Conservation (phyloP, 1,284 basidiomycete species). For the Veloporphyrellus conicus region DNA sequence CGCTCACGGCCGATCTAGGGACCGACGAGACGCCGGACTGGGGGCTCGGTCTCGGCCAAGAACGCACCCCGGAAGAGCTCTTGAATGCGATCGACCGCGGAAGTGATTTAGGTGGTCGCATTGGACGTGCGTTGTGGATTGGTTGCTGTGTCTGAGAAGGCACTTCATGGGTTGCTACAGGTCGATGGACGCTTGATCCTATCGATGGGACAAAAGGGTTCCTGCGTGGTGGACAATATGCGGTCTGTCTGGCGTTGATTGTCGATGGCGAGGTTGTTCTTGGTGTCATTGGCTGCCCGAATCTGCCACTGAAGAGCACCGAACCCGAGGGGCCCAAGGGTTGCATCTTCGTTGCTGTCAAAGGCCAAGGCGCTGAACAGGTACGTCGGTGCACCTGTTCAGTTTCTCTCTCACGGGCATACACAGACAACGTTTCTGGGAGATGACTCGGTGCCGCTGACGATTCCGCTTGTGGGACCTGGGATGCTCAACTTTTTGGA, state of each 20-base stretch:
- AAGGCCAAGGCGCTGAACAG: slow-evolving; percentile 79
- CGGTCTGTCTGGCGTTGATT: slow-evolving; percentile 91
- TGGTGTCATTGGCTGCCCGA: slow-evolving; percentile 94
- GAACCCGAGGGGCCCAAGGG: slow-evolving; percentile 64
- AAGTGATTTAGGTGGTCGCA: slow-evolving; percentile 69
- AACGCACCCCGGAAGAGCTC: slow-evolving; percentile 55
- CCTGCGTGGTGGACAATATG: slow-evolving; percentile 94
- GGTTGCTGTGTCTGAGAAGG: background rate
- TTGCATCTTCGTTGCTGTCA: slow-evolving; percentile 79
- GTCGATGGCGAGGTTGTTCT: slow-evolving; percentile 81
- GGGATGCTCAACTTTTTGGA: slow-evolving; percentile 76
- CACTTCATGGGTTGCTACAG: slow-evolving; percentile 33
- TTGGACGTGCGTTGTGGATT: slow-evolving; percentile 62
- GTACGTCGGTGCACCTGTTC: slow-evolving; percentile 34
- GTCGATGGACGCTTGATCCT: slow-evolving; percentile 89
- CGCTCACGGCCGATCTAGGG: slow-evolving; percentile 56
- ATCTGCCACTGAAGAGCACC: slow-evolving; percentile 63
- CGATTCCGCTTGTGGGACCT: slow-evolving; percentile 44
- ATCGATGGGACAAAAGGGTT: slow-evolving; percentile 96
- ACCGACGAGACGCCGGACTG: slow-evolving; percentile 52
- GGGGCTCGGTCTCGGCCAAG: slow-evolving; percentile 60
- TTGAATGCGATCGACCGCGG: slow-evolving; percentile 86
- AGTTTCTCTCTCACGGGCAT: background rate
- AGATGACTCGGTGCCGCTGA: slow-evolving; percentile 41
- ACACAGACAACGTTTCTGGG: slow-evolving; percentile 44